Conservation (phyloP, 352 stramenopile genomes). For the Pythium chondricola region DNA sequence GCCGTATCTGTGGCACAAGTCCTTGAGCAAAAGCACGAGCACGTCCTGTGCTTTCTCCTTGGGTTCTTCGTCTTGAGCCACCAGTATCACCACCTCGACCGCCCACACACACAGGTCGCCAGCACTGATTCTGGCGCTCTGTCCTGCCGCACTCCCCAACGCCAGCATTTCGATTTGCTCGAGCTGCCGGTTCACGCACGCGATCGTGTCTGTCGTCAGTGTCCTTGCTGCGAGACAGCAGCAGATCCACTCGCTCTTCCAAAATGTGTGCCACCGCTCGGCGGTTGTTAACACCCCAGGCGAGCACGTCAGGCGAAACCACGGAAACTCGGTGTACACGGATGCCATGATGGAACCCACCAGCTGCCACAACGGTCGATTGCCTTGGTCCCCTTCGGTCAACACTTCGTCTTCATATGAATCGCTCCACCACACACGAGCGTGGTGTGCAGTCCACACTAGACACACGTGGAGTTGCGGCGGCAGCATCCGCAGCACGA, state of each 20-base stretch:
- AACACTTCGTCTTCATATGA: no score
- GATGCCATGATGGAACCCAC: background rate
- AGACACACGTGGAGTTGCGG: constrained; percentile 1
- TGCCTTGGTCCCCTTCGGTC: no score
- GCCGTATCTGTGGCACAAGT: background rate
- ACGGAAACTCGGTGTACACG: constrained; percentile 1
- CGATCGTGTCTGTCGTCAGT: background rate
- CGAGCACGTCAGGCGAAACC: constrained; percentile 12
- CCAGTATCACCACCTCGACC: background rate
- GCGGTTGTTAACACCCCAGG: constrained; percentile 8
- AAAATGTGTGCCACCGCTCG: constrained; percentile 5
- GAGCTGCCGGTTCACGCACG: constrained; percentile 1
- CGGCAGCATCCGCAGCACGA: constrained; percentile 10
- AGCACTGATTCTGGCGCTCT: background rate
- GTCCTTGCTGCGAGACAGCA: constrained; percentile 2
- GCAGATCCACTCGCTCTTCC: constrained; percentile 7
- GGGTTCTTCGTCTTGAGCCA: background rate
- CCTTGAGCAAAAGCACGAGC: background rate
- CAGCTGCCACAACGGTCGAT: constrained; percentile 5
- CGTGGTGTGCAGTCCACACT: constrained; percentile 8
- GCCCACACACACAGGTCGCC: constrained; percentile 12
- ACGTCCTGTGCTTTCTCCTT: background rate
- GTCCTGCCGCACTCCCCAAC: background rate
- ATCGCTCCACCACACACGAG: constrained; percentile 9
- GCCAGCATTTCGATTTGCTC: constrained; percentile 9